Evolutionary conservation across 2,329 filamentous ascomycete genomes (phyloP), one percentile per base, ranked within the genome.

Genomic region (Fusarium nanum): DNA sequence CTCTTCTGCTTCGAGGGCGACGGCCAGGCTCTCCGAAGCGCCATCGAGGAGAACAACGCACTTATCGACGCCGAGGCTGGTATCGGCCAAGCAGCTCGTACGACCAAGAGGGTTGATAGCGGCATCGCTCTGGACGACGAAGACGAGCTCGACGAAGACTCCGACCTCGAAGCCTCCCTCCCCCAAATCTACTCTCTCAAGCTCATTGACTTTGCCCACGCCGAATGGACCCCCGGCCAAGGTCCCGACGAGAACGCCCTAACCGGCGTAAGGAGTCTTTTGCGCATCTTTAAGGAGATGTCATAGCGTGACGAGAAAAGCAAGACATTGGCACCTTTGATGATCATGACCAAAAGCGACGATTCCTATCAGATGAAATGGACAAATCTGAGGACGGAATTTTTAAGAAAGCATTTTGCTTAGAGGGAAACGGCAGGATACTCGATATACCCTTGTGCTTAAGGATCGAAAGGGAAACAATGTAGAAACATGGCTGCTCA

Each of bases 151-250:
- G 83, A 86, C 4, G 85, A 85, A 6, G 87, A 90, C 3, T 85
- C 88, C 14, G 78, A 79, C 41, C 80, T 83, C 1, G 83, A 83
- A 3, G 84, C 47, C 28, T 66, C 72, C 18, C 65, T 83, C 13
- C 91, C 91, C 0, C 90, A 90, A 73, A 88, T 97, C 45, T 93
- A 91, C 75, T 87, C 89, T 14, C 85, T 98, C 52, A 96, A 95
- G 77, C 85, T 99, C 68, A 99, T 99, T 73, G 96, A 99, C 79
- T 99, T 99, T 85, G 96, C 96, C 3, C 96, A 99, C 80, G 96
- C 96, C 13, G 82, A 85, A 52, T 98, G 92, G 90, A 91, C 89
- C 2, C 92, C 93, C 0, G 93, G 93, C 2, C 82, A 91, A 74
- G 95, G 95, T 0, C 91, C 92, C 0, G 96, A 99, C 78, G 91